These are phyloP conservation scores for Amanita pallidorosea DNA, from an alignment of 768 basidiomycete species.

Conservation along the genomic window DNA sequence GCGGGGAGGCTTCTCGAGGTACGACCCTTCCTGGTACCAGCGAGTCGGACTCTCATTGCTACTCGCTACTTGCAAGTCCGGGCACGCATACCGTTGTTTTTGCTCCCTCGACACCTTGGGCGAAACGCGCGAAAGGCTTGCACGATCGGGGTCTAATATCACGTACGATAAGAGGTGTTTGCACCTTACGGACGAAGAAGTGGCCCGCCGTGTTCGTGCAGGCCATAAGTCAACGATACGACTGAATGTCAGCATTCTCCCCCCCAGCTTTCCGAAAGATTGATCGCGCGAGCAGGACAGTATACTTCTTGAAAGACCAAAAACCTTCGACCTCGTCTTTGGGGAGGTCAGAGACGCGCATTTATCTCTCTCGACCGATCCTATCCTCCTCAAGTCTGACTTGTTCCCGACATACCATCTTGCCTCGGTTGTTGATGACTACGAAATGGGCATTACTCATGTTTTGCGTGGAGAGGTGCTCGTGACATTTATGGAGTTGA, in stretches of 20 bases:
- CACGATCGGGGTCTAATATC: conserved; percentile 59
- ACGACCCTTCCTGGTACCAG: not conserved
- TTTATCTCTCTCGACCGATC: conserved; percentile 76
- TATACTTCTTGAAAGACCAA: conserved; percentile 37
- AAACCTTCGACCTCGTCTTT: conserved; percentile 65
- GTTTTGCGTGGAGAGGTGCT: conserved; percentile 85
- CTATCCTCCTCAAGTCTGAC: conserved; percentile 87
- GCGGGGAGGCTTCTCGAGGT: conserved; percentile 71
- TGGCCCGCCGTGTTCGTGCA: conserved; percentile 55
- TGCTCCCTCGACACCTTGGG: conserved; percentile 68
- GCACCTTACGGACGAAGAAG: conserved; percentile 81
- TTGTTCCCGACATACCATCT: conserved; percentile 93
- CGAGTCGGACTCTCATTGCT: not conserved
- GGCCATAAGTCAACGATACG: conserved; percentile 80
- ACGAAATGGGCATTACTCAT: conserved; percentile 93
- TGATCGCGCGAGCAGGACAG: conserved; percentile 34
- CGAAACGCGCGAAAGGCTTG: conserved; percentile 57
- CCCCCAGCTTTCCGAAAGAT: conserved; percentile 1
- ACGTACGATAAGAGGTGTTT: conserved; percentile 88
- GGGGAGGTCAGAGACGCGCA: conserved; percentile 65
- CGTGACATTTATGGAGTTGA: not conserved
- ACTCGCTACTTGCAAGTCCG: conserved; percentile 37
- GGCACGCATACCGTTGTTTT: conserved; percentile 92
- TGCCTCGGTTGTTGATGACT: conserved; percentile 92
- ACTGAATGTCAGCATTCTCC: conserved; percentile 54